Evolutionary conservation across 257 asterid genomes (phyloP).

Genomic region (Ballota nigra): DNA sequence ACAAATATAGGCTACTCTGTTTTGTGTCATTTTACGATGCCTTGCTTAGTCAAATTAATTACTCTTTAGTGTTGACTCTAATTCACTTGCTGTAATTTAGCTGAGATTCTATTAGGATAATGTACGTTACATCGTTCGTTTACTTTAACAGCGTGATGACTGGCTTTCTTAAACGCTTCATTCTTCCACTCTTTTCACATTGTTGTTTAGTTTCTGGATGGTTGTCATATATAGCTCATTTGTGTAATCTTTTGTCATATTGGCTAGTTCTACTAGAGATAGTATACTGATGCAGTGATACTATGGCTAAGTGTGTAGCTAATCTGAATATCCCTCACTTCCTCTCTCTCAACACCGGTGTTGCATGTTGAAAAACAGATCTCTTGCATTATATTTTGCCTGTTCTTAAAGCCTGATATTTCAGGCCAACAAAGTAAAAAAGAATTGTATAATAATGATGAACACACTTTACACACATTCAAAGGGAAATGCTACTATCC

Average conservation of each 20-base stretch:
- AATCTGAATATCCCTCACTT: neutral
- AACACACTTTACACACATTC: conserved; percentile 1
- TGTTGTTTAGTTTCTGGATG: neutral
- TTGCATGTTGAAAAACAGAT: neutral
- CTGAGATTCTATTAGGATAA: neutral
- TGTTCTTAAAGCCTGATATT: neutral
- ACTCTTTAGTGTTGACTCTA: neutral
- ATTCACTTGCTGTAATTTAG: neutral
- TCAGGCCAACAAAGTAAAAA: neutral
- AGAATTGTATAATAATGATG: conserved; percentile 2
- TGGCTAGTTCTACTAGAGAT: no score
- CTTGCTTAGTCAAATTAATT: neutral
- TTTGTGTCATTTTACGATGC: neutral
- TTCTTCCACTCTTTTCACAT: neutral
- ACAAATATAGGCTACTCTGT: neutral
- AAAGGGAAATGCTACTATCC: neutral
- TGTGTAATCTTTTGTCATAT: no score
- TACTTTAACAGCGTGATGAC: neutral
- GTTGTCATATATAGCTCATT: no score
- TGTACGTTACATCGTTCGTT: neutral
- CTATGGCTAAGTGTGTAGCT: neutral
- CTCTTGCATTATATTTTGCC: neutral
- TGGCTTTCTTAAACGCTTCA: neutral
- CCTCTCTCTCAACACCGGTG: neutral
- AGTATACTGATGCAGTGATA: no score